Evolutionary conservation across 2,329 filamentous ascomycete species (phyloP), one percentile per base, ranked within the genome.

Genomic region (Helminthosporium solani): DNA sequence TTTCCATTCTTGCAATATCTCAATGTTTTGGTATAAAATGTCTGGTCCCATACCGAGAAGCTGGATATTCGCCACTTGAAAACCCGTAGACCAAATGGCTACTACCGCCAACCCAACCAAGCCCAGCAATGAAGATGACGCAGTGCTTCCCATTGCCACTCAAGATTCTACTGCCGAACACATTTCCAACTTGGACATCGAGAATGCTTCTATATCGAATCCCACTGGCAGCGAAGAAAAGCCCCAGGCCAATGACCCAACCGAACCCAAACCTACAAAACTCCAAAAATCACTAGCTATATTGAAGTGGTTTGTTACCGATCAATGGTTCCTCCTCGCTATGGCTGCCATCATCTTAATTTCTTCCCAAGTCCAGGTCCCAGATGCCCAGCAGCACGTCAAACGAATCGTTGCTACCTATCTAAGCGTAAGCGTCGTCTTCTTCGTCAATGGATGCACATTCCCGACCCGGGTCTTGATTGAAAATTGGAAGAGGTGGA

Each of bases 381-480:
- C 81, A 72, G 68, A 80, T 71, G 72, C 82, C 59, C 72, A 80
- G 6, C 72, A 79, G 46, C 66, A 72, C 3, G 68, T 70, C 37
- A 81, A 79, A 57, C 67, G 75, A 38, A 74, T 70, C 12, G 67
- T 74, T 7, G 70, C 88, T 43, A 75, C 87, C 23, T 89, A 89
- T 63, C 83, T 85, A 25, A 82, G 79, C 16, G 83, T 89, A 23
- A 81, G 78, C 15, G 69, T 87, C 57, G 86, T 88, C 57, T 89
- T 89, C 66, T 73, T 88, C 46, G 77, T 88, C 54, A 87, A 84
- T 44, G 86, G 86, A 3, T 77, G 87, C 56, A 86, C 86, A 41
- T 79, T 89, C 15, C 77, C 84, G 7, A 82, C 80, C 0, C 73
- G 76, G 27, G 81, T 87, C 56, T 72, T 88, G 8, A 68, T 79